Evolutionary conservation across 1,139 yeast genomes (phyloP).

Genomic region (Saccharomyces hybrid): DNA sequence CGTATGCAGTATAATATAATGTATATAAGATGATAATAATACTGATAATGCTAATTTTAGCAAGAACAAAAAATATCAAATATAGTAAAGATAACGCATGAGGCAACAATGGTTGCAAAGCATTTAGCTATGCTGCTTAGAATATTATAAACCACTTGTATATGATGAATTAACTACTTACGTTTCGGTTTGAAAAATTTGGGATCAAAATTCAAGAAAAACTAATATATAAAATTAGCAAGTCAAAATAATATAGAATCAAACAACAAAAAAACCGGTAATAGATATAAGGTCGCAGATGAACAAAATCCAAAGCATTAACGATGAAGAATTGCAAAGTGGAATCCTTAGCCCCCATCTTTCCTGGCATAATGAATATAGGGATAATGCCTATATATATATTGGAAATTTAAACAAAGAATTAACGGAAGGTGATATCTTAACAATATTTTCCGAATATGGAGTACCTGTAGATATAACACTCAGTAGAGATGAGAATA

Average conservation of each 20-base stretch:
- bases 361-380: conserved; percentile 87
- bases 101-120: no score
- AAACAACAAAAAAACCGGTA: neutral
- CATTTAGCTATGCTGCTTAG: no score
- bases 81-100: no score
- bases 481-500: conserved; percentile 58
- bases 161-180: no score
- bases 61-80: no score
- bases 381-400: conserved; percentile 57
- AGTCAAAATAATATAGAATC: neutral
- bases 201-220: neutral
- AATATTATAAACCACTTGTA: no score
- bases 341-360: conserved; percentile 49
- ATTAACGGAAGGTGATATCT: conserved; percentile 65
- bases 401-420: conserved; percentile 67
- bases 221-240: neutral
- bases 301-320: conserved; percentile 50
- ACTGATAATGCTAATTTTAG: no score
- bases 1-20: neutral
- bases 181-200: no score
- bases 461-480: conserved; percentile 81
- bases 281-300: conserved; percentile 23
- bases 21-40: neutral
- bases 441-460: conserved; percentile 78
- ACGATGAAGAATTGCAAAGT: conserved; percentile 56